A percentile compares a stretch with the other conserved stretches of the same genome.
phyloP scores from a whole-genome alignment of 768 basidiomycete genomes.

The Dioszegia aurantiaca region DNA sequence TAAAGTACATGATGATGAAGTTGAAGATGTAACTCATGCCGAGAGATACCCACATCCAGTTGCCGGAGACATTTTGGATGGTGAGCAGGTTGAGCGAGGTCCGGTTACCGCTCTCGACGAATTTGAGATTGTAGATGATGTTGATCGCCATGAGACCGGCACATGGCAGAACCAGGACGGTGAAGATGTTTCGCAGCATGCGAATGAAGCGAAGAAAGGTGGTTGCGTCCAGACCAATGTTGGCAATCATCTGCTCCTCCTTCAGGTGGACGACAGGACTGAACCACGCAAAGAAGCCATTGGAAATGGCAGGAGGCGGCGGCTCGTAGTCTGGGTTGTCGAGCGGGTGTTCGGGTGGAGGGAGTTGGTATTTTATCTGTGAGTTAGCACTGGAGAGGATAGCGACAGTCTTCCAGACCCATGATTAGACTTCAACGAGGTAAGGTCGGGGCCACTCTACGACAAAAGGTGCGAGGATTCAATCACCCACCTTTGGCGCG shows the following conservation, averaged over 20 bases:
- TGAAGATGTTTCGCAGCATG: slow-evolving; percentile 62
- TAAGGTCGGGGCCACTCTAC: no score
- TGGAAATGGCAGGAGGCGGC: slow-evolving; percentile 64
- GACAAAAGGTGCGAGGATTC: no score
- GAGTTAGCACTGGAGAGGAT: slow-evolving; percentile 15
- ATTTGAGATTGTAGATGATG: slow-evolving; percentile 71
- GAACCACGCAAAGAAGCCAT: slow-evolving; percentile 84
- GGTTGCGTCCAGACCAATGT: slow-evolving; percentile 74
- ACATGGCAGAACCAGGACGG: slow-evolving; percentile 37
- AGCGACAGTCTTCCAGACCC: no score
- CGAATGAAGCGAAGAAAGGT: slow-evolving; percentile 87
- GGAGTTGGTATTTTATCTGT: slow-evolving; percentile 66
- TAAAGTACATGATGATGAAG: slow-evolving; percentile 40
- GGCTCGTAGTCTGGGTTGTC: slow-evolving; percentile 50
- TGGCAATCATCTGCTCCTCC: slow-evolving; percentile 74
- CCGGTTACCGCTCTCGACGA: slow-evolving; percentile 58
- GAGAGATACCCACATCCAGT: slow-evolving; percentile 78
- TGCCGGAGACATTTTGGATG: slow-evolving; percentile 73
- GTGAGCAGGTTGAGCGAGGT: slow-evolving; percentile 61
- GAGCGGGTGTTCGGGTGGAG: slow-evolving; percentile 22
- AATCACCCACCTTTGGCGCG: slow-evolving; percentile 73
- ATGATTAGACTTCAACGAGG: no score
- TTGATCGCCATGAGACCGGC: slow-evolving; percentile 75
- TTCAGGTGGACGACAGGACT: slow-evolving; percentile 76
- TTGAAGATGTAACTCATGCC: slow-evolving; percentile 63